Conservation (phyloP, 345 rosid genomes). For the Acer yangbiense region DNA sequence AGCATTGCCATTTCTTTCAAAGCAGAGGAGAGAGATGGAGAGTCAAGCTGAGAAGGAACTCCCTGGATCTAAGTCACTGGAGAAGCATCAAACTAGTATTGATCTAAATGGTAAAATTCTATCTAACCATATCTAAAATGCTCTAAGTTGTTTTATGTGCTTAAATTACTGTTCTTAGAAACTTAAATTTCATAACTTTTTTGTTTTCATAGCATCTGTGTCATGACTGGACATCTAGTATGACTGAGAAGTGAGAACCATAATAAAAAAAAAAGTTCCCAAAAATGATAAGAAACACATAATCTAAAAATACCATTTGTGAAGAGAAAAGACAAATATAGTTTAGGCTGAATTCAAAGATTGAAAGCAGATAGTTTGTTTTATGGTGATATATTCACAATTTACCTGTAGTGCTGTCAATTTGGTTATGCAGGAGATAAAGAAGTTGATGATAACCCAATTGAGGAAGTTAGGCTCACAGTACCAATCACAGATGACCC, state of each 20-base stretch:
- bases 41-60: neutral
- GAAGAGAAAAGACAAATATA: neutral
- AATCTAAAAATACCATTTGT: neutral
- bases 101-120: neutral
- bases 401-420: neutral
- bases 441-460: constrained; percentile 6
- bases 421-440: neutral
- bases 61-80: neutral
- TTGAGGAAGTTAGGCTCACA: constrained; percentile 15
- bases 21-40: constrained; percentile 6
- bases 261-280: neutral
- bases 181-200: neutral
- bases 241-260: neutral
- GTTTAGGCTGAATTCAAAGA: neutral
- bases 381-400: neutral
- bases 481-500: constrained; percentile 15
- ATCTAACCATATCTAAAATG: neutral
- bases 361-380: neutral
- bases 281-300: neutral
- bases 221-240: too few species aligned
- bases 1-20: neutral
- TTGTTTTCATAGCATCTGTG: neutral
- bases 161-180: neutral
- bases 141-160: neutral
- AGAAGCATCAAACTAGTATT: neutral